Base-by-base conservation (phyloP, 148 eudicot genomes). In the Heliamphora exappendiculata region DNA sequence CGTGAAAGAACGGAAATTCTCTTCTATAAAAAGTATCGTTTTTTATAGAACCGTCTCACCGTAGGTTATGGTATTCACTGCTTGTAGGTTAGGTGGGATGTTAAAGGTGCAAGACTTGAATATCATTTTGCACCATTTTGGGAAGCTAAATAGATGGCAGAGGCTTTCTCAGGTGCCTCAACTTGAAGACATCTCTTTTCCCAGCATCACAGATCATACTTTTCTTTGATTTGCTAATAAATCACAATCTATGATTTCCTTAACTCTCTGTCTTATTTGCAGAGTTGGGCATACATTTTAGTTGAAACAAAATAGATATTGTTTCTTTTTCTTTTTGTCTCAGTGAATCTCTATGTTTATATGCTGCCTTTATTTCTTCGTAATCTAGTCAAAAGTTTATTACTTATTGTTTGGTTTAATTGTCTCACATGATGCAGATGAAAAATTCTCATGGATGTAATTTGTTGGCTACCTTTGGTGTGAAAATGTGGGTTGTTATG, bases 61-160 rank as follows among this genome's bases (percentile, higher is more conserved):
- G 4, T n/a, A 57, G 28, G 53, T 42, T 12, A 17, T 36, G 26
- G 67, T 39, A n/a, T 78, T 69, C 39, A 22, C 37, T 70, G 44
- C 65, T 83, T 79, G 69, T 85, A 93, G 97, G 85, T 89, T 74
- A 41, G 91, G 89, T 81, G 81, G 66, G 51, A 69, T 73, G 22
- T 77, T 93, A 88, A 90, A 77, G 83, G 89, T 82, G 67, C 86
- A 87, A 58, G 97, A 93, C 70, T 78, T 91, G 68, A 93, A 93
- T 84, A 75, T 86, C 67, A 70, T 91, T 74, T 74, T 93, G 82
- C 97, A 91, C 55, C 81, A 87, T 80, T 89, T 86, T 75, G 97
- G 93, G 70, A 86, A 80, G 64, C 81, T 77, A 72, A 81, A 81
- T 63, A 83, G 87, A 79, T 78, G 87, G 87, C 79, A 84, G 78